Percentiles rank a stretch among this genome's conserved stretches.
Evolutionary conservation across 2,329 filamentous ascomycete species (phyloP).

Genomic region (Sordariomycetes sp.): DNA sequence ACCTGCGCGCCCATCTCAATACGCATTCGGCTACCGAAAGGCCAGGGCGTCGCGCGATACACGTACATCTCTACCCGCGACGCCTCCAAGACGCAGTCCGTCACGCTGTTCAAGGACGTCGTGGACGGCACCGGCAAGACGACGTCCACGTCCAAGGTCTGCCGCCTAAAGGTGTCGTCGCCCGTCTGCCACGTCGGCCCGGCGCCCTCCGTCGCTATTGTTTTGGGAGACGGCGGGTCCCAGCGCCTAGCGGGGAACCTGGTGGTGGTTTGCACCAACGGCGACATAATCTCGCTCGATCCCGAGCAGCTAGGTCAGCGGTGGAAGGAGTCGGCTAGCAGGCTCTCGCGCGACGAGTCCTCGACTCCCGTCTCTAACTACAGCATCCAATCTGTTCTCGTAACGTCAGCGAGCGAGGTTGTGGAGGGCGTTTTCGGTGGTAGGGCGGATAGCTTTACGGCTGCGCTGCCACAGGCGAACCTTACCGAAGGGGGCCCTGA

Average conservation of each 20-base stretch:
- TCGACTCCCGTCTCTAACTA: slow-evolving; percentile 19
- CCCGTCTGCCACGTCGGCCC: slow-evolving; percentile 4
- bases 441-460: slow-evolving; percentile 24
- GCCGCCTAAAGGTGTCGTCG: slow-evolving; percentile 9
- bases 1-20: slow-evolving; percentile 48
- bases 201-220: not conserved
- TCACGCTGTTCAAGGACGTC: slow-evolving; percentile 47
- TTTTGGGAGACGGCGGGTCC: not conserved
- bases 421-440: slow-evolving; percentile 41
- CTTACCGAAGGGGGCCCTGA: slow-evolving; percentile 25
- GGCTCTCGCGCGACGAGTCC: slow-evolving; percentile 25
- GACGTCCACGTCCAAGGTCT: slow-evolving; percentile 31
- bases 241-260: slow-evolving; percentile 16
- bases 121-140: slow-evolving; percentile 37
- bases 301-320: slow-evolving; percentile 35
- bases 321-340: slow-evolving; percentile 30
- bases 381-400: slow-evolving; percentile 34
- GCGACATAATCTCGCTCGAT: slow-evolving; percentile 46
- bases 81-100: slow-evolving; percentile 26
- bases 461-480: slow-evolving; percentile 6
- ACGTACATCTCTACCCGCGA: slow-evolving; percentile 47
- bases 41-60: slow-evolving; percentile 37
- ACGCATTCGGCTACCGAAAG: slow-evolving; percentile 32
- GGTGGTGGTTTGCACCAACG: slow-evolving; percentile 44
- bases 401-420: slow-evolving; percentile 31